Conservation (phyloP, 1,139 yeast species). For the Arxiozyma bovina region DNA sequence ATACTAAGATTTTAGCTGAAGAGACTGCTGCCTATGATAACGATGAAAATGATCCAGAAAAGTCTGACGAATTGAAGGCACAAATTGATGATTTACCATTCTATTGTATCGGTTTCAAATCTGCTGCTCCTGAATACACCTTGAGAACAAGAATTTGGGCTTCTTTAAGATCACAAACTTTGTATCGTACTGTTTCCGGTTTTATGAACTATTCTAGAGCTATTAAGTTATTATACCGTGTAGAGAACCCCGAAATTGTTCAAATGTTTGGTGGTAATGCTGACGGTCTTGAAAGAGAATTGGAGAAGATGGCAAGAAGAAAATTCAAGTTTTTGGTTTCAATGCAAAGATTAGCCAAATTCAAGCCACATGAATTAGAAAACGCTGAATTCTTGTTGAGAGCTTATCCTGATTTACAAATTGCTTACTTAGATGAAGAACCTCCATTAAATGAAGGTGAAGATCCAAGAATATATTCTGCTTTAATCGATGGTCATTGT, state of each 20-base stretch:
- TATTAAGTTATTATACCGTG: constrained; percentile 91
- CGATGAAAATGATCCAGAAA: constrained; percentile 51
- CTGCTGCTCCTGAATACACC: constrained; percentile 98
- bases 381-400: constrained; percentile 95
- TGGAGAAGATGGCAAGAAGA: constrained; percentile 98
- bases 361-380: constrained; percentile 95
- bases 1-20: constrained; percentile 95
- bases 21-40: constrained; percentile 86
- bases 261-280: constrained; percentile 98
- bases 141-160: constrained; percentile 99
- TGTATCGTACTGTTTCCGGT: constrained; percentile 97
- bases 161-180: constrained; percentile 92
- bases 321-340: constrained; percentile 95
- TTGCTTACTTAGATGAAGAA: constrained; percentile 95
- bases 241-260: constrained; percentile 97
- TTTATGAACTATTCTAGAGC: constrained; percentile 99
- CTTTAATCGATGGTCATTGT: constrained; percentile 97
- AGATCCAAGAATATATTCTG: constrained; percentile 94
- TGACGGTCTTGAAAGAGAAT: constrained; percentile 85
- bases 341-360: constrained; percentile 96
- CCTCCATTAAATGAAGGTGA: constrained; percentile 87
- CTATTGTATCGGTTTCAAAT: constrained; percentile 98
- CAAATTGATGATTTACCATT: constrained; percentile 96
- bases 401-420: constrained; percentile 97
- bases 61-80: constrained; percentile 67